Base-by-base conservation (phyloP, 257 asterid genomes). In the Nemophila menziesii region DNA sequence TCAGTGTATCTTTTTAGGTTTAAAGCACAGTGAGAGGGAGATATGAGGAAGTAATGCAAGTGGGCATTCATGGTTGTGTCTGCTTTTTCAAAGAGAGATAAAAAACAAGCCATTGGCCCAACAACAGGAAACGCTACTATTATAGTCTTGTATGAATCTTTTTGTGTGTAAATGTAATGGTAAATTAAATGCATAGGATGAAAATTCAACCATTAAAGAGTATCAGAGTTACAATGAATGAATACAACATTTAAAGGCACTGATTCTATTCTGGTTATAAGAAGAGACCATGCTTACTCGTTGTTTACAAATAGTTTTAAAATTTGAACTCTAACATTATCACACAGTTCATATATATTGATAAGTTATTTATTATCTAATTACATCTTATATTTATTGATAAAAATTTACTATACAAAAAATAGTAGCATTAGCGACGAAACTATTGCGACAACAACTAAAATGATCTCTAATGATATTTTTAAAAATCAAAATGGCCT, bases 171-270 rank as follows among this genome's bases (percentile, higher is more conserved):
- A n/a, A n/a, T 26, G 29, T 43, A 17, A 1, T n/a, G 14, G 26
- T n/a, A n/a, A 33, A 44, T 5, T 18, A 21, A 44, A 44, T 21
- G 48, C 34, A 13, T 14, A 44, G 48, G 22, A 15, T 20, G 24
- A 11, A 43, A 1, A 43, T 17, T 8, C 10, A 15, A 42, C 8
- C 10, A 5, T n/a, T 7, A 20, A 36, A 52, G 42, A 19, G 5
- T 13, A 51, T 26, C 18, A 20, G 22, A 52, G 41, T 16, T 43
- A 33, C 51, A 53, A 37, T 53, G 43, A 41, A 29, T 29, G 36
- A 43, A 29, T 20, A 52, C 33, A 52, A n/a, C 36, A 53, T 27
- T 43, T 53, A 53, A 53, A 20, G 51, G 33, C 29, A 22, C 20
- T n/a, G n/a, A n/a, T n/a, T n/a, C n/a, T n/a, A n/a, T n/a, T n/a